These are phyloP conservation scores for Ilyonectria robusta DNA, from an alignment of 2,329 filamentous ascomycete genomes.

Conservation along the genomic window DNA sequence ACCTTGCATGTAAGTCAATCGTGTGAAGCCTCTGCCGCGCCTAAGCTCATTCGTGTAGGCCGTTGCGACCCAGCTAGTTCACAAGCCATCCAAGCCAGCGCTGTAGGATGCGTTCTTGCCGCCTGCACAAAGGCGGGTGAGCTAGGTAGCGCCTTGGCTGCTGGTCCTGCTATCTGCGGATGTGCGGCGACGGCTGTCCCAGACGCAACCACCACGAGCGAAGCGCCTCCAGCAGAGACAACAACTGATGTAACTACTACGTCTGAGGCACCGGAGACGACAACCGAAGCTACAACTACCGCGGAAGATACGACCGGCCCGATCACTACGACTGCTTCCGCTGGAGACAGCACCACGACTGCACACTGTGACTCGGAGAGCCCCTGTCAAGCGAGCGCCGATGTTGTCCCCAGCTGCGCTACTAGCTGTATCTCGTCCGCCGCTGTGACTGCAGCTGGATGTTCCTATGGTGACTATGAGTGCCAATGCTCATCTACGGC, in stretches of 20 bases:
- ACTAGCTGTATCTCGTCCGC: no score
- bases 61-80: conserved; percentile 41
- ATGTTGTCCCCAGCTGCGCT: no score
- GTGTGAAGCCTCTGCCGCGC: not conserved
- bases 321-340: conserved; percentile 18
- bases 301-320: conserved; percentile 13
- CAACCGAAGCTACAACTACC: not conserved
- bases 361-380: no score
- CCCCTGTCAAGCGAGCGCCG: no score
- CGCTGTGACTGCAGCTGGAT: no score
- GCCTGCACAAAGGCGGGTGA: conserved; percentile 33
- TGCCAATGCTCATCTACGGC: no score
- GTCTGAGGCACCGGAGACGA: not conserved
- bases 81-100: conserved; percentile 34
- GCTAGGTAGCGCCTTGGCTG: conserved; percentile 34
- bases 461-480: no score
- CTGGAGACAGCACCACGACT: not conserved
- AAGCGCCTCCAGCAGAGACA: not conserved
- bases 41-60: conserved; percentile 30
- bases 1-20: conserved; percentile 42
- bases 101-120: conserved; percentile 38
- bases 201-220: conserved; percentile 24
- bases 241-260: conserved; percentile 11
- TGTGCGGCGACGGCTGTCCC: conserved; percentile 39
- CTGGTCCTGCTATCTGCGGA: conserved; percentile 38